phyloP scores from a whole-genome alignment of 2,329 filamentous ascomycete genomes.

The Orbilia blumenaviensis region DNA sequence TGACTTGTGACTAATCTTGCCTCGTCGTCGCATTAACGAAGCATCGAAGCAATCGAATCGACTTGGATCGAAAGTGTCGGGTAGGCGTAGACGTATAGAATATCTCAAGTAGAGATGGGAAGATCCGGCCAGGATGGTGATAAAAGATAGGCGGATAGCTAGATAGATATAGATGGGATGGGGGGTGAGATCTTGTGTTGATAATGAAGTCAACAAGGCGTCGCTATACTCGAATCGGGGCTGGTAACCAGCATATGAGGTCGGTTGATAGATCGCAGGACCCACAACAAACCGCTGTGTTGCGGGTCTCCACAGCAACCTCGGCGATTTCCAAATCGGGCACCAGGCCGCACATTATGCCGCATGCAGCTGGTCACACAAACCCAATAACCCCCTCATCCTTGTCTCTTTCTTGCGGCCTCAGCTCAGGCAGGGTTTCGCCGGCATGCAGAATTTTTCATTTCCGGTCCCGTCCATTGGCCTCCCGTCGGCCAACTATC shows the following conservation, averaged over 20 bases:
- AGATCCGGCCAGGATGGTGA: neutral
- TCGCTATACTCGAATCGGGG: slow-evolving; percentile 8
- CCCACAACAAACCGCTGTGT: slow-evolving; percentile 49
- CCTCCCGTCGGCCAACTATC: slow-evolving; percentile 16
- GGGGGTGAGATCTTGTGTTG: slow-evolving; percentile 2
- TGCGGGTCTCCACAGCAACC: slow-evolving; percentile 48
- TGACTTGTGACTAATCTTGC: neutral
- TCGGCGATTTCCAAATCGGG: neutral
- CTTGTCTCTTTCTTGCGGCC: neutral
- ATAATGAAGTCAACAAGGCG: slow-evolving; percentile 3
- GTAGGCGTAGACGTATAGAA: neutral
- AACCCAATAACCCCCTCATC: neutral
- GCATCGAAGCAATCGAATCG: neutral
- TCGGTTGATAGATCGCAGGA: neutral
- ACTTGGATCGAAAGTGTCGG: neutral
- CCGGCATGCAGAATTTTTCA: neutral
- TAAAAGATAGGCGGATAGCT: neutral
- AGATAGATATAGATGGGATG: slow-evolving; percentile 25
- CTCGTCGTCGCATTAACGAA: slow-evolving; percentile 12
- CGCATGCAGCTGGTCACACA: slow-evolving; percentile 23
- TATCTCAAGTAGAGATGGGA: neutral
- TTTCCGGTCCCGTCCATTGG: slow-evolving; percentile 27
- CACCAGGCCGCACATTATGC: slow-evolving; percentile 20
- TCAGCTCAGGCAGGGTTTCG: neutral
- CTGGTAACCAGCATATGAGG: slow-evolving; percentile 26